Evolutionary conservation across 306 rosid species (phyloP).

Genomic region (Castanospermum australe): DNA sequence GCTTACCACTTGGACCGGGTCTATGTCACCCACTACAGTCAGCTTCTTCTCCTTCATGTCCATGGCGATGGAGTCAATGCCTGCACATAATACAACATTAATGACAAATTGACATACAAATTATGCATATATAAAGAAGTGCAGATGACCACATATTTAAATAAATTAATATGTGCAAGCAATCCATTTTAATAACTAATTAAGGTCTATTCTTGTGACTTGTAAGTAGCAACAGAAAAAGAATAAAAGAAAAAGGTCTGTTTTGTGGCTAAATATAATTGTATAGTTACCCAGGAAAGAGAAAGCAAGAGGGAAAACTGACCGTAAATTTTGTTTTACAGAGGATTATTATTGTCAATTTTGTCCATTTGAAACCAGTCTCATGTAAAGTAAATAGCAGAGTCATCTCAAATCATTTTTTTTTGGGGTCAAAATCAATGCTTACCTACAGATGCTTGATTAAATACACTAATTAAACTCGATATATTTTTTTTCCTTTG

Average conservation of each 20-base stretch:
- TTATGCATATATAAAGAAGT: neutral
- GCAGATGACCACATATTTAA: too few relatives aligned
- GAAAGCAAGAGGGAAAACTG: neutral
- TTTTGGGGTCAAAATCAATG: neutral
- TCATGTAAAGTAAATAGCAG: neutral
- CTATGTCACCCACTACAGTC: conserved; percentile 56
- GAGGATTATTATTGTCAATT: neutral
- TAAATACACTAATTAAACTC: neutral
- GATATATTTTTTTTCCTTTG: neutral
- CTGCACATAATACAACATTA: conserved; percentile 31
- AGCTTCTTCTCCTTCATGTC: conserved; percentile 65
- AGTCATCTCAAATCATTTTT: neutral
- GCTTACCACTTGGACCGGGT: conserved; percentile 47
- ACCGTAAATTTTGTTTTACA: neutral
- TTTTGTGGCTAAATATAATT: neutral
- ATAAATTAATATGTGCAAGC: neutral
- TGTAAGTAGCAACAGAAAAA: too few relatives aligned
- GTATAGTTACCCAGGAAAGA: neutral
- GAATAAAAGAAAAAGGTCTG: too few relatives aligned
- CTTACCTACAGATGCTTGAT: neutral
- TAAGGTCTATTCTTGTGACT: neutral
- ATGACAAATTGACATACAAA: neutral
- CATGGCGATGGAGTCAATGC: conserved; percentile 62
- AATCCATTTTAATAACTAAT: too few relatives aligned
- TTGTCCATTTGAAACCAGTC: neutral